Conservation (phyloP, 768 basidiomycete genomes). For the Aureoboletus auriporus region DNA sequence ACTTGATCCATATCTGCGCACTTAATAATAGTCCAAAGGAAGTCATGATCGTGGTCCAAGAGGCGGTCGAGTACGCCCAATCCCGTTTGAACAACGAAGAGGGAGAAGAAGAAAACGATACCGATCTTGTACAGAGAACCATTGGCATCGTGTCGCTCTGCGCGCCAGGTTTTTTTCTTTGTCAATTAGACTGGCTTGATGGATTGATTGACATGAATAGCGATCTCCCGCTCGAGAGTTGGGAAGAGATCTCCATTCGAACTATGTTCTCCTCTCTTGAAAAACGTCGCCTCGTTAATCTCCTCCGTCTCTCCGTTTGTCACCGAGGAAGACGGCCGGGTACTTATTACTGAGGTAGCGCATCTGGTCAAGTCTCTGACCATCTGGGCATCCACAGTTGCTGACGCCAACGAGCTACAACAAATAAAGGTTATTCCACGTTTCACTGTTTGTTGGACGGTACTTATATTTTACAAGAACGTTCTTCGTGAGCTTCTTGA, state of each 20-base stretch:
- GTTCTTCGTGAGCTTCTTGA: conserved; percentile 33
- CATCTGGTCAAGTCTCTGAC: conserved; percentile 11
- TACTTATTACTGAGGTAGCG: conserved; percentile 16
- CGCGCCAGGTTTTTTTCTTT: conserved; percentile 15
- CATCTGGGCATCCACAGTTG: conserved; percentile 12
- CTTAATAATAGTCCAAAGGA: conserved; percentile 37
- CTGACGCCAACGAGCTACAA: neutral
- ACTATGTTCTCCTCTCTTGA: conserved; percentile 17
- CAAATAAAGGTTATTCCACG: conserved; percentile 19
- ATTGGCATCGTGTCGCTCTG: conserved; percentile 19
- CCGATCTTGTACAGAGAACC: conserved; percentile 6
- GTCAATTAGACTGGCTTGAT: neutral
- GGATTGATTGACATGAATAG: conserved; percentile 10
- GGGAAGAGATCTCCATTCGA: conserved; percentile 23
- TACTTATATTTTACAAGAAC: conserved; percentile 18
- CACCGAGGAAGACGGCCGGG: conserved; percentile 16
- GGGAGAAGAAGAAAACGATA: conserved; percentile 8
- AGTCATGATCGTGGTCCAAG: conserved; percentile 38
- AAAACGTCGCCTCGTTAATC: conserved; percentile 9
- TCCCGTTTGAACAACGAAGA: conserved; percentile 13
- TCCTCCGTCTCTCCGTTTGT: conserved; percentile 12
- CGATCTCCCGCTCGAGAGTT: conserved; percentile 21
- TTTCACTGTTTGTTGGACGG: neutral
- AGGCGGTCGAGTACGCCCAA: conserved; percentile 32
- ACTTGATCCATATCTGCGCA: conserved; percentile 32